Percentiles rank a stretch among this genome's conserved stretches.
These are phyloP conservation scores for Naganishia sp. DNA, from an alignment of 1,284 basidiomycete genomes.

Conservation along the genomic window DNA sequence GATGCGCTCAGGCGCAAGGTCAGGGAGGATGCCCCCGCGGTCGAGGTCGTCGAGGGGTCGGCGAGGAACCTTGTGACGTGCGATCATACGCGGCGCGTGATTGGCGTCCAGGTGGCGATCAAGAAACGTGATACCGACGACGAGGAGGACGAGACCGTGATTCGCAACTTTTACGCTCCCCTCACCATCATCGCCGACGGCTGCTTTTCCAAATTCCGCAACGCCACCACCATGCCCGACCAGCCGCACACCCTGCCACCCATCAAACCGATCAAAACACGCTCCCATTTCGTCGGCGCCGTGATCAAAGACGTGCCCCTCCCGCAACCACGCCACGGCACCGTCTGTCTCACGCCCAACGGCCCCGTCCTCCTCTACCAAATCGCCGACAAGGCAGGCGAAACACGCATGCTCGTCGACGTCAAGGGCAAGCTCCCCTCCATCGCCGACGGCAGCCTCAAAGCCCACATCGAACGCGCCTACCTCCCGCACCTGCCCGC, in stretches of 20 bases:
- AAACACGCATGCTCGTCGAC: constrained; percentile 91
- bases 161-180: constrained; percentile 61
- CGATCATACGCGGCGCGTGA: constrained; percentile 60
- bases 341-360: constrained; percentile 71
- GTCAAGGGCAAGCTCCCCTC: constrained; percentile 81
- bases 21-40: constrained; percentile 45
- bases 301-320: constrained; percentile 73
- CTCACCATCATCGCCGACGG: constrained; percentile 91
- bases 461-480: constrained; percentile 67
- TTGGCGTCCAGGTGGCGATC: constrained; percentile 65
- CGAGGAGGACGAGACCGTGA: constrained; percentile 33
- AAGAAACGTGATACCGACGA: constrained; percentile 36
- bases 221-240: constrained; percentile 6
- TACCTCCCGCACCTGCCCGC: constrained; percentile 78
- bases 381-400: constrained; percentile 64
- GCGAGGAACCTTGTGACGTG: constrained; percentile 72
- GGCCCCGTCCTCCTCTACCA: constrained; percentile 89
- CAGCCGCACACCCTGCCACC: constrained; percentile 45
- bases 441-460: constrained; percentile 62
- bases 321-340: constrained; percentile 82
- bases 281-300: constrained; percentile 79
- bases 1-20: constrained; percentile 74
- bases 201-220: constrained; percentile 84
- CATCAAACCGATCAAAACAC: constrained; percentile 61
- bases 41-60: constrained; percentile 75